Percentiles rank a stretch among this genome's conserved stretches.
Conservation (phyloP, 2,329 filamentous ascomycete genomes). For the Nothopassalora personata region DNA sequence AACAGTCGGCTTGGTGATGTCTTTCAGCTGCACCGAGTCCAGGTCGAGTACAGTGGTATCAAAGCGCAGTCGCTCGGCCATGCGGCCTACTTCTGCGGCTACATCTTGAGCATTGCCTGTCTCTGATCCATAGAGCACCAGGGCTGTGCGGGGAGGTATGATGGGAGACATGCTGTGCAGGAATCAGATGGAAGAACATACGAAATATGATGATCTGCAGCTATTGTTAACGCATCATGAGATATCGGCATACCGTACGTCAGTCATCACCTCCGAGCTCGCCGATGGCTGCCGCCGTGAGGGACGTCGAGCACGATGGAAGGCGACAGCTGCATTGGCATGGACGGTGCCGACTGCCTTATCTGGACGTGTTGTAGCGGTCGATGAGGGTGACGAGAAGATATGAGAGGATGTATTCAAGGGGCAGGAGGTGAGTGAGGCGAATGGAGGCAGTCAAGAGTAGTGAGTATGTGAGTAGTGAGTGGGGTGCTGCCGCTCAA, state of each 20-base stretch:
- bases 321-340: not conserved
- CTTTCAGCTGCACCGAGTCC: slow-evolving; percentile 61
- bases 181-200: not conserved
- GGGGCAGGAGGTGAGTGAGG: not conserved
- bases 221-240: not conserved
- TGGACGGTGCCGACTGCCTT: not conserved
- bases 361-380: not conserved
- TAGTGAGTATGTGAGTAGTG: no score
- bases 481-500: not conserved
- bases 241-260: not conserved
- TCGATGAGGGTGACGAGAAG: not conserved
- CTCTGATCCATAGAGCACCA: slow-evolving; percentile 89
- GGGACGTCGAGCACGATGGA: not conserved
- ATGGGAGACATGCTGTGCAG: not conserved
- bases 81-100: slow-evolving; percentile 72
- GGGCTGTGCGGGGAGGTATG: slow-evolving; percentile 43
- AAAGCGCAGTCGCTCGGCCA: slow-evolving; percentile 75
- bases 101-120: slow-evolving; percentile 91
- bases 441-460: not conserved
- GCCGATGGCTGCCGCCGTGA: not conserved
- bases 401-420: not conserved
- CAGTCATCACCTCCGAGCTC: not conserved
- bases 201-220: not conserved
- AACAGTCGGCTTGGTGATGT: slow-evolving; percentile 46
- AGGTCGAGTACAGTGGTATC: slow-evolving; percentile 69